Base-by-base conservation (phyloP, 2,329 filamentous ascomycete genomes). In the Lojkania enalia region DNA sequence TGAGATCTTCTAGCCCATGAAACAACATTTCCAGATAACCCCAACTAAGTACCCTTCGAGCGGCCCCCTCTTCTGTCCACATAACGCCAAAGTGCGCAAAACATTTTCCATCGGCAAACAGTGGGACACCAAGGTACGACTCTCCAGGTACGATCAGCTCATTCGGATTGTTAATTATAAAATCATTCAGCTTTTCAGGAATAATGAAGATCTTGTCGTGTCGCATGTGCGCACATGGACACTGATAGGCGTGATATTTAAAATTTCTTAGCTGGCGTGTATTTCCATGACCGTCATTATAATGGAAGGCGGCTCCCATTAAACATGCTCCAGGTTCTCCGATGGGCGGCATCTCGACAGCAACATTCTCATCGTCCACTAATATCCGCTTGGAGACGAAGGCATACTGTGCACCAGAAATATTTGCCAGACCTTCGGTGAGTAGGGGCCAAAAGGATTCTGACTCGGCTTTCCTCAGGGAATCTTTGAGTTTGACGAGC, bases 1-100 rank as follows among this genome's bases (percentile, higher is more conserved):
- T 81, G 58, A 86, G 68, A 56, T 88, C 85, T 62, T 88, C 85
- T 30, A 88, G 67, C 1, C 84, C 79, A 63, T 87, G 84, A 55
- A 87, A 70, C 31, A 87, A 72, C 75, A 86, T 79, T 62, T 88
- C 85, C 18, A 85, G 73, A 61, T 81, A 86, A 1, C 76, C 77
- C 85, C 85, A 88, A 5, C 82, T 79, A 19, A 87, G 62, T 12
- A 71, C 72, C 35, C 78, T 75, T 35, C 75, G 74, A 13, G 72
- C 69, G 13, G 83, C 73, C n/a, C 82, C 84, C 48, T 85, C 77
- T 32, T 73, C 69, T 4, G 83, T 83, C 85, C 85, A 88, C 74
- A 88, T 83, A 62, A 85, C 73, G n/a, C 85, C 85, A 59, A 88
- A 83, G 64, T 87, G 82, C 16, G 82, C 84, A 55, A 86, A 80